Base-by-base conservation (phyloP, 2,329 filamentous ascomycete genomes). In the Phaeoacremonium minimum region DNA sequence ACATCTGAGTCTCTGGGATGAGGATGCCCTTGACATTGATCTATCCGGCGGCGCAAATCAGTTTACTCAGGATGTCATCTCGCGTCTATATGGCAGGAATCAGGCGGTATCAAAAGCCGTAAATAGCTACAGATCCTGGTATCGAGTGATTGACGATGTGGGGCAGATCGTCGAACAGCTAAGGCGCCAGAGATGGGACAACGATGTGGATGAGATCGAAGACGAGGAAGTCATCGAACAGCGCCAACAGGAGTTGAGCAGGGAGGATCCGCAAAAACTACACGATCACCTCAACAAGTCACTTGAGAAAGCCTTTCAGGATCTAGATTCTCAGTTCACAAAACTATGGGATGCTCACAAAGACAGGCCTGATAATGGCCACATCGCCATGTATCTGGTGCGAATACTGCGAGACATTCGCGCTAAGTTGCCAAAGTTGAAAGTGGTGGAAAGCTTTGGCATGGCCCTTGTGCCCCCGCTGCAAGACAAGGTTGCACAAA, bases 351-450 rank as follows among this genome's bases (percentile, higher is more conserved):
- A 59, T 6, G 57, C 69, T 13, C 63, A 64, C 17, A 52, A 63
- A 17, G 63, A 69, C 1, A 63, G 63, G 4, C 55, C 67, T 4
- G 61, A 73, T n/a, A 69, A 71, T 31, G 72, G 71, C 4, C 57
- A 61, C 30, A 66, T 77, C 43, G 71, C 75, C 43, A 73, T 73
- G 61, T 89, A 90, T 46, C 60, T 94, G 14, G 57, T 94, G 2
- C 82, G 88, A 5, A 63, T 89, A 1, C 63, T 93, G 14, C 74
- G 90, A 18, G 85, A 91, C 45, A 73, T 95, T 14, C 77, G 86
- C 9, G 70, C 73, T 22, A 74, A 80, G 6, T 66, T 87, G 6
- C 82, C 85, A 1, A 60, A 71, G 7, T 61, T 73, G 13, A 57
- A 67, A 4, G 54, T 58, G 4, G 53, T 80, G 20, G 63, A 69